Conservation (phyloP, 73 alveolate genomes). For the Symbiodinium natans region DNA sequence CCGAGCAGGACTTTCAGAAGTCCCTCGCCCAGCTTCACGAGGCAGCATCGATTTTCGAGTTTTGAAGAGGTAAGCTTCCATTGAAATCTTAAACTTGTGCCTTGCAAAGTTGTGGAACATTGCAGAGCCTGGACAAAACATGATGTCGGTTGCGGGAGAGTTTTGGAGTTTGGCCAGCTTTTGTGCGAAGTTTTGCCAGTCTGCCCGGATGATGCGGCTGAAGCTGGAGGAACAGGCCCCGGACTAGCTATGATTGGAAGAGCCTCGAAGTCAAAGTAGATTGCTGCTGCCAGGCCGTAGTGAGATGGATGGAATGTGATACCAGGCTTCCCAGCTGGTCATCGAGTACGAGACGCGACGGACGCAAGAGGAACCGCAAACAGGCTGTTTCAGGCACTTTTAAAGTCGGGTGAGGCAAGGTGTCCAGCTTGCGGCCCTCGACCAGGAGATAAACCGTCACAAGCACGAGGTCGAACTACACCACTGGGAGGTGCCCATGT, state of each 20-base stretch:
- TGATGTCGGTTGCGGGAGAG: not conserved
- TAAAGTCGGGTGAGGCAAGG: not conserved
- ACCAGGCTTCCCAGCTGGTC: constrained; percentile 52
- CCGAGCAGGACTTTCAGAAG: constrained; percentile 83
- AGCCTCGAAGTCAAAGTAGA: not conserved
- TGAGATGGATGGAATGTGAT: too few relatives aligned
- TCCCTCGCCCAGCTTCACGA: constrained; percentile 54
- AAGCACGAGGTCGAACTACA: constrained; percentile 87
- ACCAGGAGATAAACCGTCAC: constrained; percentile 82
- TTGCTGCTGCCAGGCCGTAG: too few relatives aligned
- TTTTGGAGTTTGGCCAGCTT: not conserved
- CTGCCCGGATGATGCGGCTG: constrained; percentile 60
- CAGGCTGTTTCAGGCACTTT: not conserved
- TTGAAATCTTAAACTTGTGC: too few relatives aligned
- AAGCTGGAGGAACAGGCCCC: constrained; percentile 86
- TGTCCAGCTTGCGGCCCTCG: not conserved
- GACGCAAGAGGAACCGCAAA: constrained; percentile 57
- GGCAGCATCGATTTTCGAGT: not conserved
- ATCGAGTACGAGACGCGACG: constrained; percentile 71
- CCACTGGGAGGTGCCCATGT: constrained; percentile 51
- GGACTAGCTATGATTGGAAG: not conserved
- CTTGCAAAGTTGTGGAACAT: too few relatives aligned
- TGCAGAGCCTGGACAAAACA: not conserved
- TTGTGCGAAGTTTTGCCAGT: not conserved
- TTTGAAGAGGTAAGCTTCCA: too few relatives aligned